phyloP scores from a whole-genome alignment of 306 rosid species.

The Rosa persica region DNA sequence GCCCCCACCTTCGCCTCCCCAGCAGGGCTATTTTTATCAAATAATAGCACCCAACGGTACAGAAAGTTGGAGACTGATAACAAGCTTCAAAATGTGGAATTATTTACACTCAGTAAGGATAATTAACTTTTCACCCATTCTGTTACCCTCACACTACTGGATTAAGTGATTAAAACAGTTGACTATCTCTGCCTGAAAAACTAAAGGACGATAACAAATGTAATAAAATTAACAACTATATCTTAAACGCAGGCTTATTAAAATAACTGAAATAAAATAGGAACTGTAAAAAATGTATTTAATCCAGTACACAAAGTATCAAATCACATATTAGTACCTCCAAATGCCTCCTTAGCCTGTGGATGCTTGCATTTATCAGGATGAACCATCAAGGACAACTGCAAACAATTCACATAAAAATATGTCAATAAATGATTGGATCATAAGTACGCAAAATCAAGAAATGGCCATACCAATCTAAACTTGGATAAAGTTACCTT shows the following conservation, averaged over 20 bases:
- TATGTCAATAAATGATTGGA: conserved; percentile 12
- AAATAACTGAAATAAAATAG: neutral
- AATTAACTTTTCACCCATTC: neutral
- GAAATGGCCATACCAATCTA: conserved; percentile 11
- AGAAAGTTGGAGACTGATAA: neutral
- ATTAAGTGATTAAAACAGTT: neutral
- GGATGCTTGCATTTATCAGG: conserved; percentile 99
- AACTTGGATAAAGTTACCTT: conserved; percentile 53
- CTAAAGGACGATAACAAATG: neutral
- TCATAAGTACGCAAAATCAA: conserved; percentile 1
- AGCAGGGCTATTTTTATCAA: too few species aligned
- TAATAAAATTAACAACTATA: neutral
- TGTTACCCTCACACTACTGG: neutral
- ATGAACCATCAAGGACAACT: conserved; percentile 92
- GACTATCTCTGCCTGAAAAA: neutral
- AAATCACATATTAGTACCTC: conserved; percentile 51
- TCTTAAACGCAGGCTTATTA: neutral
- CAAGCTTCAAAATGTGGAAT: neutral
- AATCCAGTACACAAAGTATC: conserved; percentile 9
- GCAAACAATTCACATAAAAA: conserved; percentile 25
- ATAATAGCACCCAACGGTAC: neutral
- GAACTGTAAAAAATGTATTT: neutral
- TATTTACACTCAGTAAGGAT: neutral
- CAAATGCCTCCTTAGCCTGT: conserved; percentile 97
- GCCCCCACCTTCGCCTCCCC: neutral